Evolutionary conservation across 768 basidiomycete species (phyloP), one percentile per base, ranked within the genome.

Genomic region (Grammothele lineata): DNA sequence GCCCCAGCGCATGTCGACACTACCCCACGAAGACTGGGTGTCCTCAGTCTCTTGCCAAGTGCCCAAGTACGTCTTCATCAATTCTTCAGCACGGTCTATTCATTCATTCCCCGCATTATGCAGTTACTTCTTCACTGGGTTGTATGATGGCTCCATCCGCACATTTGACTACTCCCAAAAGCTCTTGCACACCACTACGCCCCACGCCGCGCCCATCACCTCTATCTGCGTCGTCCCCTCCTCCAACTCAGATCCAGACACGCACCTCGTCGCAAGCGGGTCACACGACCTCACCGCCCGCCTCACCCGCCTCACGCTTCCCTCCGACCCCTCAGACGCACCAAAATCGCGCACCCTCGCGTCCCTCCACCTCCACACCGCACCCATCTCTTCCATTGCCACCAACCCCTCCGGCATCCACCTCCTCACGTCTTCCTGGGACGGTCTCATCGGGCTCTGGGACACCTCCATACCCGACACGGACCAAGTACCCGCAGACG

Each of bases 1-100:
- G 0, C 93, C 92, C 0, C 79, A 90, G 61, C 81, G 83, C 51
- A 78, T 92, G 66, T 77, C 85, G 0, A 76, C 84, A 39, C 70
- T 92, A 43, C 85, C 88, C 2, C 88, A 92, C 52, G 86, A 97
- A 43, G 93, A 97, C 53, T 98, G 95, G 95, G 87, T 96, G 0
- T 92, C 91, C 2, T 82, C 83, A 14, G 76, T 91, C 17, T 83
- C 80, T 5, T 85, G 80, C 60, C 65, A 73, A 52, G 59, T 78
- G 39, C 68, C 70, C 49, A 77, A 77, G 85, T 87, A 50, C 39
- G 42, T 35, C 5, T 25, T 37, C n/a, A 37, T 27, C 52, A 38
- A 3, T n/a, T 9, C 7, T 26, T 26, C 1, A n/a, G 17, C 3
- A 46, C 91, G 88, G 32, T n/a, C n/a, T n/a, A n/a, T n/a, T n/a